Evolutionary conservation across 2,329 filamentous ascomycete genomes (phyloP).

Genomic region (Chaetomium sp.): DNA sequence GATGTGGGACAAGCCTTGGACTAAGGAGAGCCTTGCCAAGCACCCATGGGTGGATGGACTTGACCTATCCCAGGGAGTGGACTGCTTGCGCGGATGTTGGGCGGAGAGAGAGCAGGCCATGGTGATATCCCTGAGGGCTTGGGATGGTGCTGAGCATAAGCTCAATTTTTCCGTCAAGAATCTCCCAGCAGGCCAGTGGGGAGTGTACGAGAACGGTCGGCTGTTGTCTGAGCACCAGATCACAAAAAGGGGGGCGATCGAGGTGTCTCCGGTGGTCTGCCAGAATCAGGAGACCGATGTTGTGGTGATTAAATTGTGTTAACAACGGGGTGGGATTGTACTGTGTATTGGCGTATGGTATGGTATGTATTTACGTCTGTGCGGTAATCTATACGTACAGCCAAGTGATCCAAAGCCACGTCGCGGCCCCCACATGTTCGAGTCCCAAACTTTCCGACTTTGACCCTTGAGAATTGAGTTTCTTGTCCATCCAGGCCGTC

Average conservation of each 20-base stretch:
- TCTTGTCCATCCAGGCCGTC: background rate
- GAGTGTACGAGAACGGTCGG: background rate
- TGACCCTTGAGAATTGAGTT: background rate
- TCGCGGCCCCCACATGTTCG: background rate
- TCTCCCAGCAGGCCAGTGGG: background rate
- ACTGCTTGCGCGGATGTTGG: background rate
- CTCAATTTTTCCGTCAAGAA: background rate
- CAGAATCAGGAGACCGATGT: background rate
- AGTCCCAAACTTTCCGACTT: background rate
- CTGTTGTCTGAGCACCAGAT: background rate
- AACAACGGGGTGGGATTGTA: background rate
- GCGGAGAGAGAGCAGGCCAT: background rate
- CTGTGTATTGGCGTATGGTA: background rate
- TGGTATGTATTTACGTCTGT: background rate
- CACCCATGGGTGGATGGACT: background rate
- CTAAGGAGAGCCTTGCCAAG: background rate
- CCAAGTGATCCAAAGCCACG: slow-evolving; percentile 1
- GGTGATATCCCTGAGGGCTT: background rate
- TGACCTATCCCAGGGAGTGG: background rate
- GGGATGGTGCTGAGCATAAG: background rate
- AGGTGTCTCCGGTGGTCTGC: background rate
- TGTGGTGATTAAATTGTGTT: background rate
- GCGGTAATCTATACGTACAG: background rate
- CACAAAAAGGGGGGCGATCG: background rate
- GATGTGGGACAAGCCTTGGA: background rate